A percentile compares a stretch with the other conserved stretches of the same genome.
Conservation (phyloP, 2,329 filamentous ascomycete species). For the Penicillium sp. region DNA sequence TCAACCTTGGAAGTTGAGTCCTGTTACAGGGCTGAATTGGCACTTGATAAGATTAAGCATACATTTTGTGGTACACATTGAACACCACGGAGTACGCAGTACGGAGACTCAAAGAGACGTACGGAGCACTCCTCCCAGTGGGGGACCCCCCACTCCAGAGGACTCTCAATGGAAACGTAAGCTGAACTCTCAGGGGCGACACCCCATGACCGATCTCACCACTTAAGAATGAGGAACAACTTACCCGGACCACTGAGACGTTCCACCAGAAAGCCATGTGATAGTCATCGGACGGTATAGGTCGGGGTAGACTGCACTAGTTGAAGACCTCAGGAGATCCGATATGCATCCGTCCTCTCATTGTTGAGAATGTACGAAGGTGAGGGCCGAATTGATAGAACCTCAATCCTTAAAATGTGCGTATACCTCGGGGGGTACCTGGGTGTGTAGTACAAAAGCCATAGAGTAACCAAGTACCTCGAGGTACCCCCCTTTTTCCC, state of each 20-base stretch:
- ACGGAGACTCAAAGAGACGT: not conserved
- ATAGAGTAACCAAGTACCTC: not conserved
- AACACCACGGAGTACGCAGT: too few relatives aligned
- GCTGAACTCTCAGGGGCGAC: constrained; percentile 18
- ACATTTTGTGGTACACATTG: too few relatives aligned
- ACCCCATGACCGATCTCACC: constrained; percentile 21
- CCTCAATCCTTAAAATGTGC: too few relatives aligned
- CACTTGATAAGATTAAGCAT: too few relatives aligned
- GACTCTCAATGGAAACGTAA: not conserved
- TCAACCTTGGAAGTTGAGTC: too few relatives aligned
- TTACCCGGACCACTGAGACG: constrained; percentile 12
- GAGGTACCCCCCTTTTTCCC: constrained; percentile 21
- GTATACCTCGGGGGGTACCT: not conserved
- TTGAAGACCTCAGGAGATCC: constrained; percentile 3
- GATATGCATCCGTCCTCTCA: not conserved
- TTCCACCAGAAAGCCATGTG: constrained; percentile 8
- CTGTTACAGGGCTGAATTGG: too few relatives aligned
- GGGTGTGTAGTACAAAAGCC: not conserved
- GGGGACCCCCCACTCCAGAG: constrained; percentile 1
- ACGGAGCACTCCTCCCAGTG: not conserved
- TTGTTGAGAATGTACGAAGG: not conserved
- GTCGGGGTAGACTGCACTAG: not conserved
- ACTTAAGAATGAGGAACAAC: constrained; percentile 5
- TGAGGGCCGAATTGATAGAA: too few relatives aligned
- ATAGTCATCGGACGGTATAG: constrained; percentile 13